These are phyloP conservation scores for Plicaturopsis crispa DNA, from an alignment of 768 basidiomycete species.

Conservation along the genomic window DNA sequence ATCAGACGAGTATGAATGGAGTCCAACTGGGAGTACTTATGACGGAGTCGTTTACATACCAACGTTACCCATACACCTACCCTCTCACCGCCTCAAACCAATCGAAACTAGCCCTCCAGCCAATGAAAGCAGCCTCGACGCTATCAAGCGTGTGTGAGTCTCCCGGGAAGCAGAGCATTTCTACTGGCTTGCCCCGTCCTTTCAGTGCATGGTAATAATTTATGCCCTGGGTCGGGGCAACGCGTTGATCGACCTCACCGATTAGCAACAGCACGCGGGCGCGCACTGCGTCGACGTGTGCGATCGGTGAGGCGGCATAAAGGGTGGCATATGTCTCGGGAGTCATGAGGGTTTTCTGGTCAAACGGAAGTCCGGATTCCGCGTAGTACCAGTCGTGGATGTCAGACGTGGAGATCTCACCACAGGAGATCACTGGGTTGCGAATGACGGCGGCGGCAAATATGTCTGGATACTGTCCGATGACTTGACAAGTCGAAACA, in stretches of 20 bases:
- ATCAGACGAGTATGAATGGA: too few species aligned
- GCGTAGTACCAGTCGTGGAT: constrained; percentile 62
- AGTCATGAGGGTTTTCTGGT: constrained; percentile 29
- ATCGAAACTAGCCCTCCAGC: constrained; percentile 42
- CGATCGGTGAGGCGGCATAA: constrained; percentile 47
- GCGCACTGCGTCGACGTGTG: constrained; percentile 39
- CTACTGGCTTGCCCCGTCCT: constrained; percentile 33
- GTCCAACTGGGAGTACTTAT: too few species aligned
- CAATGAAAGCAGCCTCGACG: constrained; percentile 48
- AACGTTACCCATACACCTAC: too few species aligned
- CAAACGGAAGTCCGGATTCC: constrained; percentile 31
- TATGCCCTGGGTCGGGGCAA: constrained; percentile 53
- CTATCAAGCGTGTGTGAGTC: constrained; percentile 60
- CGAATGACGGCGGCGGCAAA: constrained; percentile 58
- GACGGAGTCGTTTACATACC: too few species aligned
- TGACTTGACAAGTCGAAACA: constrained; percentile 30
- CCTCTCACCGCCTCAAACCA: constrained; percentile 42
- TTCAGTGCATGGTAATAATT: constrained; percentile 64
- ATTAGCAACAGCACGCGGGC: constrained; percentile 51
- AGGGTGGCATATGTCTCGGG: constrained; percentile 36
- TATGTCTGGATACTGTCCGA: constrained; percentile 51
- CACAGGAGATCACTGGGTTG: constrained; percentile 63
- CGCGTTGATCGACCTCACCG: constrained; percentile 54
- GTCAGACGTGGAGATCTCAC: constrained; percentile 48
- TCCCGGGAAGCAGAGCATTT: constrained; percentile 54